Evolutionary conservation across 495 filamentous ascomycete genomes (phyloP).

Genomic region (Pyrenula massariospora): DNA sequence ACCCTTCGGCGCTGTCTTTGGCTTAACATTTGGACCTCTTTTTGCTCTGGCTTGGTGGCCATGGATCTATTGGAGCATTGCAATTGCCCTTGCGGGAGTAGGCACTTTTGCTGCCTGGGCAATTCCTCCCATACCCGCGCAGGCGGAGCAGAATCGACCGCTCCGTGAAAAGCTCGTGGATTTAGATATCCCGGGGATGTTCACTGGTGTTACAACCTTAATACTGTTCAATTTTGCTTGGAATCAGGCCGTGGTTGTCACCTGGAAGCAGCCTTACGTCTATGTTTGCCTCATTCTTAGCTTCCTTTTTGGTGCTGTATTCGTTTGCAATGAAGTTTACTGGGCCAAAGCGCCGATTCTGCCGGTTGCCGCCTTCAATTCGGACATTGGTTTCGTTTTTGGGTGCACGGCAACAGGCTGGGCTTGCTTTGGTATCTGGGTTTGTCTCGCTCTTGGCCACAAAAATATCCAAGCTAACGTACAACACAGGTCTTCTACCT

Average conservation of each 20-base stretch:
- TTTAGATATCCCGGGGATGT: conserved; percentile 13
- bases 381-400: conserved; percentile 28
- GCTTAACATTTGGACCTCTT: conserved; percentile 34
- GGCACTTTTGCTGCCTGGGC: conserved; percentile 18
- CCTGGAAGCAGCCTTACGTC: conserved; percentile 32
- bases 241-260: conserved; percentile 34
- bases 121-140: conserved; percentile 14
- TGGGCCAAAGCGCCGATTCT: conserved; percentile 18
- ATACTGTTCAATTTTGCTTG: conserved; percentile 35
- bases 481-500: conserved; percentile 38
- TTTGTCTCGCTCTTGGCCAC: too few species aligned
- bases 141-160: background rate
- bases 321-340: conserved; percentile 29
- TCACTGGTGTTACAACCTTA: conserved; percentile 15
- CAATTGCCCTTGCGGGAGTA: conserved; percentile 30
- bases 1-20: conserved; percentile 40
- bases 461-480: too few species aligned
- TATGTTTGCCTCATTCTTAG: conserved; percentile 34
- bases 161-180: conserved; percentile 4
- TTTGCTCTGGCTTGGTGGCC: conserved; percentile 52
- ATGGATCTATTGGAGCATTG: conserved; percentile 52
- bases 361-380: conserved; percentile 25
- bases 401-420: conserved; percentile 34
- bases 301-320: conserved; percentile 19
- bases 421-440: conserved; percentile 35